Base-by-base conservation (phyloP, 208 protist genomes). In the Wallacemonas collosoma region DNA sequence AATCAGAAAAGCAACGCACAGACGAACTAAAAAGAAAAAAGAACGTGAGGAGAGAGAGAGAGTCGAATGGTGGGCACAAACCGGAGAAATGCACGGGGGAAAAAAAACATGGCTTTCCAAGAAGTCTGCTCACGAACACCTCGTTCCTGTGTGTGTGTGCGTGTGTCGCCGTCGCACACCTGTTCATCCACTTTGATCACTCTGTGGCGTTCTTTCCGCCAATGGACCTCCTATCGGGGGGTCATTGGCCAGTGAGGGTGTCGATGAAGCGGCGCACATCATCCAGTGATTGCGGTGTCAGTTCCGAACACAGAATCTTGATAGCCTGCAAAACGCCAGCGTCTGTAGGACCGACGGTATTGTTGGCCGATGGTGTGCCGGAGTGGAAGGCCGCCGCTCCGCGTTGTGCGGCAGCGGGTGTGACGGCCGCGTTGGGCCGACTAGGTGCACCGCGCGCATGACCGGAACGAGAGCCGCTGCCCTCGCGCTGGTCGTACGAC, bases 241-340 rank as follows among this genome's bases (percentile, higher is more conserved):
- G 8, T 61, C 51, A 76, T 14, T 76, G 63, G 67, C 62, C 82
- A 39, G 68, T 64, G 51, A 92, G 71, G 1, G 88, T 85, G 70
- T 93, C 90, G 15, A 95, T 83, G 66, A 91, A 95, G 56, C 79
- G 86, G 2, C 88, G 88, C 39, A 95, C 80, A 61, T 95, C 86
- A 5, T 83, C 58, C n/a, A 93, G 68, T 0, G 73, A 76, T 54
- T 83, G 71, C 0, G 77, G 71, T 15, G 82, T 87, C 50, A 95
- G 73, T 57, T 95, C 88, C 47, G 87, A 85, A 68, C 87, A 87
- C 14, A 95, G 68, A 39, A 93, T 81, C 62, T 95, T 93, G 8
- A 95, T 81, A 2, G 91, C 91, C 77, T 91, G 88, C 47, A 95
- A 79, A 14, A 93, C 87, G 38, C 90, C 88, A 39, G 81, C 80